Conservation (phyloP, 2,329 filamentous ascomycete species). For the Teratosphaeria gauchensis region DNA sequence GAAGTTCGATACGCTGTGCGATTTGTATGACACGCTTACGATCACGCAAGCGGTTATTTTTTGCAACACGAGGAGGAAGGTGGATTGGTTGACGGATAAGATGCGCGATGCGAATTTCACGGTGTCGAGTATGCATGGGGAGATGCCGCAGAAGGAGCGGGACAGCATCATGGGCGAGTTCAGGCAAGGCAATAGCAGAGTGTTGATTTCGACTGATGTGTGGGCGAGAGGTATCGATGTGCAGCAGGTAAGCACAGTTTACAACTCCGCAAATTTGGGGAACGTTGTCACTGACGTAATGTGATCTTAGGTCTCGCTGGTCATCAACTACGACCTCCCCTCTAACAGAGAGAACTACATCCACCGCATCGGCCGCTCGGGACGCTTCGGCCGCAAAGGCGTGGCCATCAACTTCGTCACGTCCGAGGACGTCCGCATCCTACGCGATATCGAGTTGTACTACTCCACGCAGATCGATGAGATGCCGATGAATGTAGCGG, state of each 20-base stretch:
- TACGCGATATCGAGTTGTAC: slow-evolving; percentile 94
- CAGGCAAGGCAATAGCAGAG: slow-evolving; percentile 88
- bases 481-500: slow-evolving; percentile 80
- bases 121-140: slow-evolving; percentile 96
- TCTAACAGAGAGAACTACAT: slow-evolving; percentile 99
- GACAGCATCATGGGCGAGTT: slow-evolving; percentile 99
- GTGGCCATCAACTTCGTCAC: slow-evolving; percentile 99
- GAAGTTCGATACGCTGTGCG: slow-evolving; percentile 98
- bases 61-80: slow-evolving; percentile 98
- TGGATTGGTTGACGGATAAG: slow-evolving; percentile 98
- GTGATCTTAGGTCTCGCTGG: slow-evolving; percentile 59
- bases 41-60: slow-evolving; percentile 99
- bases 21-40: slow-evolving; percentile 96
- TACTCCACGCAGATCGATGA: slow-evolving; percentile 96
- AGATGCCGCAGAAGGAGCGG: slow-evolving; percentile 97
- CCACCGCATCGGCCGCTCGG: slow-evolving; percentile 91
- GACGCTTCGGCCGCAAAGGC: slow-evolving; percentile 93
- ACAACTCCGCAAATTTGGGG: neutral
- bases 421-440: slow-evolving; percentile 91
- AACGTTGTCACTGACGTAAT: neutral
- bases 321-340: slow-evolving; percentile 98
- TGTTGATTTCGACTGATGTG: slow-evolving; percentile 94
- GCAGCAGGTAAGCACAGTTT: slow-evolving; percentile 51
- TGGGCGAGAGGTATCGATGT: slow-evolving; percentile 98
- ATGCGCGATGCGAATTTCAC: slow-evolving; percentile 99